phyloP scores from a whole-genome alignment of 2,329 filamentous ascomycete species.

The Microsporum audouinii region DNA sequence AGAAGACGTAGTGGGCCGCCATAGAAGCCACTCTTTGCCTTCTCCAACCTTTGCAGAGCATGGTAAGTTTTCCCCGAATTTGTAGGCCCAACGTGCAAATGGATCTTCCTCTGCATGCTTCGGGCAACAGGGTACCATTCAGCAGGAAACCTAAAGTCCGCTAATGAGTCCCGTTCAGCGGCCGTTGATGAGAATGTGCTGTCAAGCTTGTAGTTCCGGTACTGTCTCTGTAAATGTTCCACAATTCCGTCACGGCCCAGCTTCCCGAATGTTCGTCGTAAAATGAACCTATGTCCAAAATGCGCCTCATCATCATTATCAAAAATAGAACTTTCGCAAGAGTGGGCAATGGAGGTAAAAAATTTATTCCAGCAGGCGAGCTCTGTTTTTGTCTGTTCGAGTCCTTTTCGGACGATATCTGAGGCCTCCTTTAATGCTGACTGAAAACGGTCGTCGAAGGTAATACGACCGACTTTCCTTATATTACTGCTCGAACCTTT shows the following conservation, averaged over 20 bases:
- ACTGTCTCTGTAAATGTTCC: conserved; percentile 30
- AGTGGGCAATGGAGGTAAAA: not conserved
- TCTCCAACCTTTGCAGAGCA: conserved; percentile 73
- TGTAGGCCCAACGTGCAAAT: conserved; percentile 90
- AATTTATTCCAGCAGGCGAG: not conserved
- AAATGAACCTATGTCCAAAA: not conserved
- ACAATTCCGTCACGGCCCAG: not conserved
- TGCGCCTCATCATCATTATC: not conserved
- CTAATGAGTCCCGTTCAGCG: conserved; percentile 51
- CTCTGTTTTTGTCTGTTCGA: not conserved
- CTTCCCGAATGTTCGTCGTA: not conserved
- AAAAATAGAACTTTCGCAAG: not conserved
- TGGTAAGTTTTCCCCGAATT: conserved; percentile 98
- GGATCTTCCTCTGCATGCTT: conserved; percentile 65
- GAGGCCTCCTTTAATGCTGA: not conserved
- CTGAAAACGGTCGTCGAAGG: not conserved
- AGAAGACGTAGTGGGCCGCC: conserved; percentile 79
- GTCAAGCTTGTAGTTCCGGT: conserved; percentile 54
- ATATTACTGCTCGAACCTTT: not conserved
- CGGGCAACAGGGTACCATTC: conserved; percentile 90
- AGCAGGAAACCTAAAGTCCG: conserved; percentile 76
- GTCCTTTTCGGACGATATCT: not conserved
- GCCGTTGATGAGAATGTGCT: conserved; percentile 47
- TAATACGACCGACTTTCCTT: not conserved
- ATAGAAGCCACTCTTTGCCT: conserved; percentile 67